Percentiles rank a stretch among this genome's conserved stretches.
These are phyloP conservation scores for Chalciporus chontae DNA, from an alignment of 768 basidiomycete species.

Conservation along the genomic window DNA sequence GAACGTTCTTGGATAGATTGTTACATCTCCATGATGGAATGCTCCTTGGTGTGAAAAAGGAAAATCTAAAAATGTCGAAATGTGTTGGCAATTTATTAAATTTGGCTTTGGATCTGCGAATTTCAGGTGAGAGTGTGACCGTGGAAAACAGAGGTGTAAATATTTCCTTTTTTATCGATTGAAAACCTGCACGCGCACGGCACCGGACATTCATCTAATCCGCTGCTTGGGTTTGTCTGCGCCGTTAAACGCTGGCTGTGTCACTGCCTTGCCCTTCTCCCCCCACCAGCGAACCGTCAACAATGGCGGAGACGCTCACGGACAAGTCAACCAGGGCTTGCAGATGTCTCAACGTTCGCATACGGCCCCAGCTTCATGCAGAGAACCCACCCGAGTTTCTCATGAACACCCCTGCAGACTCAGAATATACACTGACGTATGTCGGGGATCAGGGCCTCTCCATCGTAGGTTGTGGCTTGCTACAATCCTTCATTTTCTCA, in stretches of 20 bases:
- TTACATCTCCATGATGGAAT: no score
- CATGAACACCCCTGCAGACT: slow-evolving; percentile 21
- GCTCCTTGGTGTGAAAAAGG: slow-evolving; percentile 1
- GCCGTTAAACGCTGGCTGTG: slow-evolving; percentile 25
- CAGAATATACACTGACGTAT: slow-evolving; percentile 51
- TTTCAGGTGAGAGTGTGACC: slow-evolving; percentile 11
- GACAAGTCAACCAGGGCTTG: slow-evolving; percentile 46
- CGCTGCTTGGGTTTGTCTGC: slow-evolving; percentile 17
- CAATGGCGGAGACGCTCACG: slow-evolving; percentile 23
- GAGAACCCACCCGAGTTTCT: slow-evolving; percentile 36
- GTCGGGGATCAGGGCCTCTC: slow-evolving; percentile 65
- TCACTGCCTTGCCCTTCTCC: slow-evolving; percentile 13
- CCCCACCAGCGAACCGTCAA: slow-evolving; percentile 13
- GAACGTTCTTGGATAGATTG: no score
- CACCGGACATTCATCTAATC: slow-evolving; percentile 35
- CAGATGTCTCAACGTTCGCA: slow-evolving; percentile 68
- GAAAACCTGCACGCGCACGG: slow-evolving; percentile 28
- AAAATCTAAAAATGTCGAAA: slow-evolving; percentile 9
- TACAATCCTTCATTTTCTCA: not conserved
- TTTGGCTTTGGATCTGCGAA: slow-evolving; percentile 2
- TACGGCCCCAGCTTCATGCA: slow-evolving; percentile 35
- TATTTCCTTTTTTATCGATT: slow-evolving; percentile 22
- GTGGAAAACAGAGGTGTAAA: slow-evolving; percentile 16
- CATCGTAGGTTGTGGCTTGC: slow-evolving; percentile 46
- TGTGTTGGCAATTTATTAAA: not conserved